Evolutionary conservation across 495 filamentous ascomycete species (phyloP).

Genomic region (Hyaloscypha variabilis): DNA sequence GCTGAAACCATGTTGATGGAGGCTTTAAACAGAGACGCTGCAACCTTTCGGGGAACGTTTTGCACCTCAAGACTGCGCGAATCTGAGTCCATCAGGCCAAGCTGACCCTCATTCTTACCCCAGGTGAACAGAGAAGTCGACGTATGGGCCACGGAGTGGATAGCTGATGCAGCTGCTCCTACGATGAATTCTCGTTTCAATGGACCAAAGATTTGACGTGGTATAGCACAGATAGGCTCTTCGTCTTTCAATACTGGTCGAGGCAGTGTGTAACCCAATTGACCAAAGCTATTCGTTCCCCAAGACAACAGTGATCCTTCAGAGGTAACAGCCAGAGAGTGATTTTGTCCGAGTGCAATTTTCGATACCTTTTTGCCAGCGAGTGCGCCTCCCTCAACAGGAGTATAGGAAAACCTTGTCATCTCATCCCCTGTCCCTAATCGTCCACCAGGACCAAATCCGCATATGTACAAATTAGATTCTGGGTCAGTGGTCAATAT

Average conservation of each 20-base stretch:
- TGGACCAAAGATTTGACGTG: slow-evolving; percentile 87
- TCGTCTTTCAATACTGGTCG: slow-evolving; percentile 63
- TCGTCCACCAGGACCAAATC: slow-evolving; percentile 87
- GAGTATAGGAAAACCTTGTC: slow-evolving; percentile 81
- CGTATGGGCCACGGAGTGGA: slow-evolving; percentile 91
- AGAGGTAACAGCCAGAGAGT: slow-evolving; percentile 81
- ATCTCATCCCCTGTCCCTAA: slow-evolving; percentile 88
- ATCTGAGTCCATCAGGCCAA: slow-evolving; percentile 93
- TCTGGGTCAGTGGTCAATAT: slow-evolving; percentile 88
- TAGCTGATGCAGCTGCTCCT: slow-evolving; percentile 86
- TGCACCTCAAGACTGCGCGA: slow-evolving; percentile 86
- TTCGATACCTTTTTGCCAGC: slow-evolving; percentile 68
- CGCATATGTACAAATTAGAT: slow-evolving; percentile 91
- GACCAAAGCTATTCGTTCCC: slow-evolving; percentile 86
- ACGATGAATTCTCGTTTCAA: slow-evolving; percentile 83
- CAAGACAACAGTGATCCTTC: slow-evolving; percentile 87
- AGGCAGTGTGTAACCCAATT: slow-evolving; percentile 79
- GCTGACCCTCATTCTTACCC: slow-evolving; percentile 93
- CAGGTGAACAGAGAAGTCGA: slow-evolving; percentile 83
- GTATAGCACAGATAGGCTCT: slow-evolving; percentile 76
- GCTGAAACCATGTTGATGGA: slow-evolving; percentile 80
- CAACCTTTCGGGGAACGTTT: slow-evolving; percentile 79
- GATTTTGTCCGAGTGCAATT: slow-evolving; percentile 86
- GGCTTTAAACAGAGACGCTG: slow-evolving; percentile 79
- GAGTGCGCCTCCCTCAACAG: slow-evolving; percentile 73